phyloP scores from a whole-genome alignment of 495 filamentous ascomycete species.

The Tuber aestivum region DNA sequence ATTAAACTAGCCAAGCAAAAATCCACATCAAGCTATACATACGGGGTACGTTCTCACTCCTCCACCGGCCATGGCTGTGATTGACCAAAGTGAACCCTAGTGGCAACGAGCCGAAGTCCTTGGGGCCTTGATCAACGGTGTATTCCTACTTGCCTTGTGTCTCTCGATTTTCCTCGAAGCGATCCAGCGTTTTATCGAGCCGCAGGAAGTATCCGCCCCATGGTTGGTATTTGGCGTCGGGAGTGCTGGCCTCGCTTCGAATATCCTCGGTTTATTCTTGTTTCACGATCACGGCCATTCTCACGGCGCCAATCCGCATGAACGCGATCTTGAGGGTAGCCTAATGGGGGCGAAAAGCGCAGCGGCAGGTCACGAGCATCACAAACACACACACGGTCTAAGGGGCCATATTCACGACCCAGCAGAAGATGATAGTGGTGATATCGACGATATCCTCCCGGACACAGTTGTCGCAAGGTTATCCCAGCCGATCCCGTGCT shows the following conservation, averaged over 20 bases:
- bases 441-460: conserved; percentile 47
- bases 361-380: conserved; percentile 21
- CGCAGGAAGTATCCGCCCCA: conserved; percentile 75
- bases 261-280: conserved; percentile 78
- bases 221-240: conserved; percentile 82
- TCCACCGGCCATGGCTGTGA: conserved; percentile 23
- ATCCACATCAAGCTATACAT: conserved; percentile 82
- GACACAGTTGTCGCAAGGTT: conserved; percentile 45
- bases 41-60: conserved; percentile 60
- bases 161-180: conserved; percentile 94
- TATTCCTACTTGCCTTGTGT: conserved; percentile 92
- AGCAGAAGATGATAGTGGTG: conserved; percentile 42
- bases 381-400: conserved; percentile 26
- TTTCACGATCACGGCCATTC: conserved; percentile 90
- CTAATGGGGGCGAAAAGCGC: conserved; percentile 4
- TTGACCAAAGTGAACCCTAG: conserved; percentile 49
- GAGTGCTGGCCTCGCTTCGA: conserved; percentile 76
- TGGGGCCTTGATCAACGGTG: conserved; percentile 90
- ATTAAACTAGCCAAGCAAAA: conserved; percentile 77
- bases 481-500: conserved; percentile 32
- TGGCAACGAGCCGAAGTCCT: conserved; percentile 98
- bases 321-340: conserved; percentile 27
- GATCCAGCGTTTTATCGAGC: conserved; percentile 79
- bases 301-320: conserved; percentile 53
- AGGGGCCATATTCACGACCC: conserved; percentile 26